A percentile compares a stretch with the other conserved stretches of the same genome.
phyloP scores from a whole-genome alignment of 1,139 yeast genomes.

The Sugiyamaella sp. region DNA sequence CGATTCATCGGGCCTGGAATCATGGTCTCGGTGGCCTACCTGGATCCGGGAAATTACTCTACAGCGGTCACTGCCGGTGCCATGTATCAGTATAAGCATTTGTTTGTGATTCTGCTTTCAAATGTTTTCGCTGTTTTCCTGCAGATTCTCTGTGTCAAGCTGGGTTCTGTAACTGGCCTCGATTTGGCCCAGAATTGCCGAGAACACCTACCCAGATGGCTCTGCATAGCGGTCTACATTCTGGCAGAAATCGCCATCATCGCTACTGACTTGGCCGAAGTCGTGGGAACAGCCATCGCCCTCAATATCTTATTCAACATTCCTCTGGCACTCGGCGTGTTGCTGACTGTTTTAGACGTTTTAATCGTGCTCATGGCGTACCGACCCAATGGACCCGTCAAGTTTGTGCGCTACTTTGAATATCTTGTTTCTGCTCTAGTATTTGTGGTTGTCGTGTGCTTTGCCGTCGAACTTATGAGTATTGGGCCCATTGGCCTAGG shows the following conservation, averaged over 20 bases:
- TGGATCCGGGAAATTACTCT: constrained; percentile 97
- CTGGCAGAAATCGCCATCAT: constrained; percentile 88
- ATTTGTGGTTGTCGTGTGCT: constrained; percentile 80
- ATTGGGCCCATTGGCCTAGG: constrained; percentile 54
- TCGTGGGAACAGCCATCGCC: constrained; percentile 91
- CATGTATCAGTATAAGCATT: constrained; percentile 75
- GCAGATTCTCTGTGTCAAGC: constrained; percentile 79
- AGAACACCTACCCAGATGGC: constrained; percentile 63
- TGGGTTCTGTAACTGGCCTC: constrained; percentile 81
- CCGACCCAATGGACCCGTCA: constrained; percentile 82
- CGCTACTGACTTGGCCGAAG: constrained; percentile 93
- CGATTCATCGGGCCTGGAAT: constrained; percentile 89
- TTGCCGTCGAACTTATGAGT: constrained; percentile 72
- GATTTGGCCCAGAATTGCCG: constrained; percentile 89
- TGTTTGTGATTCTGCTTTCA: constrained; percentile 78
- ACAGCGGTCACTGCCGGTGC: constrained; percentile 96
- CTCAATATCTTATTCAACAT: constrained; percentile 76
- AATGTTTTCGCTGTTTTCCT: constrained; percentile 85
- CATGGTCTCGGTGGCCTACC: constrained; percentile 93
- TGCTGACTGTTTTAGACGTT: constrained; percentile 83
- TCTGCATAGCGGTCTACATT: constrained; percentile 64
- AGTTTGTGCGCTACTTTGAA: constrained; percentile 79
- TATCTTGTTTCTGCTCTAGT: constrained; percentile 77
- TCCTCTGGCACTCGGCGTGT: constrained; percentile 78
- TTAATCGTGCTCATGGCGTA: constrained; percentile 84